Percentiles rank a stretch among this genome's conserved stretches.
Evolutionary conservation across 2,329 filamentous ascomycete genomes (phyloP).

Genomic region (Epichloe hybrida): DNA sequence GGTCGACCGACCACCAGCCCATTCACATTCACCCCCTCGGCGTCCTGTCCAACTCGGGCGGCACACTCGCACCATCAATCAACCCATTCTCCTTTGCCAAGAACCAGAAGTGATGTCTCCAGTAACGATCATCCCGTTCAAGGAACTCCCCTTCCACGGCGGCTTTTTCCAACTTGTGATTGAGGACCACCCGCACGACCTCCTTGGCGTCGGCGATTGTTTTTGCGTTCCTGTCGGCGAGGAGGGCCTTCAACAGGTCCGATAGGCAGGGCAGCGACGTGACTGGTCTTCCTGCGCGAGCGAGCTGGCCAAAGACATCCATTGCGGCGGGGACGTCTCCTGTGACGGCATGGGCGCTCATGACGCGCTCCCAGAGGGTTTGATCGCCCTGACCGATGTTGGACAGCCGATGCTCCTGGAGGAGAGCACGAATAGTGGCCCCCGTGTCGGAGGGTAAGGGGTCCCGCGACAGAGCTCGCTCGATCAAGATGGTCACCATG

Average conservation of each 20-base stretch:
- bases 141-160: slow-evolving; percentile 4
- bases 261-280: slow-evolving; percentile 30
- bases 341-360: slow-evolving; percentile 49
- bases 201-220: slow-evolving; percentile 16
- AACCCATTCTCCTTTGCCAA: slow-evolving; percentile 28
- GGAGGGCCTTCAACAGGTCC: slow-evolving; percentile 26
- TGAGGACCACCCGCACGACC: slow-evolving; percentile 20
- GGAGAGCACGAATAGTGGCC: slow-evolving; percentile 40
- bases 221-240: slow-evolving; percentile 10
- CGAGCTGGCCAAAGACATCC: slow-evolving; percentile 32
- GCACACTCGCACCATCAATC: slow-evolving; percentile 14
- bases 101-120: slow-evolving; percentile 38
- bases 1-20: no score
- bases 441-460: slow-evolving; percentile 41
- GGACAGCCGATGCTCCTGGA: slow-evolving; percentile 38
- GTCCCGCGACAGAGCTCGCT: slow-evolving; percentile 47
- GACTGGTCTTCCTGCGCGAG: slow-evolving; percentile 22
- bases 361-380: slow-evolving; percentile 56
- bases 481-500: slow-evolving; percentile 62
- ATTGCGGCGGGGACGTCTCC: slow-evolving; percentile 38
- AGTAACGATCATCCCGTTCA: slow-evolving; percentile 20
- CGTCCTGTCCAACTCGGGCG: slow-evolving; percentile 8
- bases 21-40: slow-evolving; percentile 2
- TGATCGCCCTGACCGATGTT: slow-evolving; percentile 32
- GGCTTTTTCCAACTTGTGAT: slow-evolving; percentile 14